Evolutionary conservation across 169 alveolate species (phyloP).

Genomic region (Eimeria acervulina): DNA sequence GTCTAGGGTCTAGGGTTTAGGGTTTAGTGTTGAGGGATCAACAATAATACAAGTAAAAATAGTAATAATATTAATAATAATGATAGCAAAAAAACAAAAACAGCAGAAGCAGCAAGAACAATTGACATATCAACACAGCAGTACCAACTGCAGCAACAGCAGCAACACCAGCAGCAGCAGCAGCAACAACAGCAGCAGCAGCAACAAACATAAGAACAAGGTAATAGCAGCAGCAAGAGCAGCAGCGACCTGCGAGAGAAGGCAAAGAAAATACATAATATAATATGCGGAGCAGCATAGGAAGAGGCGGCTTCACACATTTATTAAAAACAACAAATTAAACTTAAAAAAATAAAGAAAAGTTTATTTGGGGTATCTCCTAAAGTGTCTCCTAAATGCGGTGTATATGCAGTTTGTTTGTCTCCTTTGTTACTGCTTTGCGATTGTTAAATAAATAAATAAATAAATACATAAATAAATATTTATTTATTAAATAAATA

Average conservation of each 20-base stretch:
- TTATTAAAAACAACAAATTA: neutral
- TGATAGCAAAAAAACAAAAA: neutral
- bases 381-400: too few species aligned
- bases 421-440: too few species aligned
- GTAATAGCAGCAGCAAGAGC: neutral
- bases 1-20: too few species aligned
- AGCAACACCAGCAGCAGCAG: constrained; percentile 1
- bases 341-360: neutral
- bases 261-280: too few species aligned
- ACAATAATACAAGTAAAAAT: neutral
- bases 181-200: neutral
- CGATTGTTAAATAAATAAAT: too few species aligned
- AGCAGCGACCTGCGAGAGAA: too few species aligned
- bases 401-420: too few species aligned
- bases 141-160: neutral
- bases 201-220: neutral
- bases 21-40: neutral
- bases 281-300: neutral
- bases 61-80: neutral
- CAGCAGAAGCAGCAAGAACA: constrained; percentile 13
- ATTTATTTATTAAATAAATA: neutral
- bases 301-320: neutral
- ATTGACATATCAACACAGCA: neutral
- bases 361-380: neutral
- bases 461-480: neutral